Conservation (phyloP, 2,329 filamentous ascomycete genomes). For the Cladophialophora chaetospira region DNA sequence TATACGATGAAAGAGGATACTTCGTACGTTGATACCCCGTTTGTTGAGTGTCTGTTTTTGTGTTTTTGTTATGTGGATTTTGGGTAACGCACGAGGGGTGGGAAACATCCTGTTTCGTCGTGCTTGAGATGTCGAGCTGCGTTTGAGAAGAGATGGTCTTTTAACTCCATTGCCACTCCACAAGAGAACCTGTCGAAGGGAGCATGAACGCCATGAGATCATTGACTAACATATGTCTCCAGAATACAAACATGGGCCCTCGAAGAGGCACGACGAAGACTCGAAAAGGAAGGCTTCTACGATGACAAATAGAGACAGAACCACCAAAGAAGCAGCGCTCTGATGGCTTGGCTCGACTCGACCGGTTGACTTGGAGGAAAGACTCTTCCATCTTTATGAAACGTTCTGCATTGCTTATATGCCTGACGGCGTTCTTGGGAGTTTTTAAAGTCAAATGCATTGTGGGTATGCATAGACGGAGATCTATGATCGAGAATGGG, state of each 20-base stretch:
- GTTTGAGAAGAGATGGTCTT: too few species aligned
- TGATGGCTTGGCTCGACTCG: too few species aligned
- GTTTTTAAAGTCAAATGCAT: background rate
- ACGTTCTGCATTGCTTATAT: background rate
- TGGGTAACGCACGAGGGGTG: too few species aligned
- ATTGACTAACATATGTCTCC: conserved; percentile 18
- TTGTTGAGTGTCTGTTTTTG: background rate
- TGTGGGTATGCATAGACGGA: too few species aligned
- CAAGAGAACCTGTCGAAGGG: too few species aligned
- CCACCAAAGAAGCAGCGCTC: background rate
- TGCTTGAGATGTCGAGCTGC: too few species aligned
- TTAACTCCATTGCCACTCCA: too few species aligned
- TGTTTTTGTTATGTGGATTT: too few species aligned
- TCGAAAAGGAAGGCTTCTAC: conserved; percentile 94
- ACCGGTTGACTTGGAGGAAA: background rate
- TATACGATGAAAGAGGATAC: conserved; percentile 98
- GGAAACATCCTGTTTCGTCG: too few species aligned
- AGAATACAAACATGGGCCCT: conserved; percentile 99
- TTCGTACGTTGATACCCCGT: conserved; percentile 67
- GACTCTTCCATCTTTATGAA: conserved; percentile 1
- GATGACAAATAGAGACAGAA: conserved; percentile 56
- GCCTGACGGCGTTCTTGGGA: background rate
- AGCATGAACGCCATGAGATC: too few species aligned
- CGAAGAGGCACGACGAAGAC: conserved; percentile 89
- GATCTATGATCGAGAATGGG: too few species aligned